These are phyloP conservation scores for Boeremia exigua DNA, from an alignment of 2,329 filamentous ascomycete genomes.

Conservation along the genomic window DNA sequence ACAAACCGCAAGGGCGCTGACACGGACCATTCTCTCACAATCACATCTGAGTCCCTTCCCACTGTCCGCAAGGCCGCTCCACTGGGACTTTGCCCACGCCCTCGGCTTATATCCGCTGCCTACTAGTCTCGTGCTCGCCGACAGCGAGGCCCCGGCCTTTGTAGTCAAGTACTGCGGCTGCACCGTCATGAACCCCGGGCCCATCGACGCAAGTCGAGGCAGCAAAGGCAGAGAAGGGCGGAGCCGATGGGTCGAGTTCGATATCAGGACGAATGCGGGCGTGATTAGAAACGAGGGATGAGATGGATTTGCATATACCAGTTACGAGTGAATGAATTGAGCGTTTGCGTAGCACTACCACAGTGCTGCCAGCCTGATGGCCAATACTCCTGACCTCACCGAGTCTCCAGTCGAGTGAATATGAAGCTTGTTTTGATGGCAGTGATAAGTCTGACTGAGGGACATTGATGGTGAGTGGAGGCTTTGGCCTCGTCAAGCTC, in stretches of 20 bases:
- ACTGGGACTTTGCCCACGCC: conserved; percentile 84
- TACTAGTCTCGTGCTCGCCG: conserved; percentile 80
- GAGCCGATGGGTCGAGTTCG: conserved; percentile 88
- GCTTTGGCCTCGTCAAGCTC: too few relatives aligned
- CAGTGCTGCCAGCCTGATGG: too few relatives aligned
- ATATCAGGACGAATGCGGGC: conserved; percentile 36
- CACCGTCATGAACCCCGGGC: conserved; percentile 91
- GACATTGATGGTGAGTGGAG: too few relatives aligned
- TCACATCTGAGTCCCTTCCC: conserved; percentile 88
- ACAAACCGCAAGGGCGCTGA: conserved; percentile 73
- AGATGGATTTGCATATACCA: neutral
- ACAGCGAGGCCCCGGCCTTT: conserved; percentile 81
- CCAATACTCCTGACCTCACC: too few relatives aligned
- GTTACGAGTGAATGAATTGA: neutral
- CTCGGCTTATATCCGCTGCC: conserved; percentile 88
- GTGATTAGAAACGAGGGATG: conserved; percentile 36
- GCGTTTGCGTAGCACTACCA: neutral
- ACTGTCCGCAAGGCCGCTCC: conserved; percentile 75
- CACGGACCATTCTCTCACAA: conserved; percentile 92
- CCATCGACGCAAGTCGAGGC: conserved; percentile 66
- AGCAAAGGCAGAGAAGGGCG: conserved; percentile 68
- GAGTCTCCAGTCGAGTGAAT: too few relatives aligned
- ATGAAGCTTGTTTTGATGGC: too few relatives aligned
- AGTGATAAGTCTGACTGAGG: too few relatives aligned
- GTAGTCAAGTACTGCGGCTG: conserved; percentile 93